Evolutionary conservation across 2,329 filamentous ascomycete genomes (phyloP), one percentile per base, ranked within the genome.

Genomic region (Camillea tinctor): DNA sequence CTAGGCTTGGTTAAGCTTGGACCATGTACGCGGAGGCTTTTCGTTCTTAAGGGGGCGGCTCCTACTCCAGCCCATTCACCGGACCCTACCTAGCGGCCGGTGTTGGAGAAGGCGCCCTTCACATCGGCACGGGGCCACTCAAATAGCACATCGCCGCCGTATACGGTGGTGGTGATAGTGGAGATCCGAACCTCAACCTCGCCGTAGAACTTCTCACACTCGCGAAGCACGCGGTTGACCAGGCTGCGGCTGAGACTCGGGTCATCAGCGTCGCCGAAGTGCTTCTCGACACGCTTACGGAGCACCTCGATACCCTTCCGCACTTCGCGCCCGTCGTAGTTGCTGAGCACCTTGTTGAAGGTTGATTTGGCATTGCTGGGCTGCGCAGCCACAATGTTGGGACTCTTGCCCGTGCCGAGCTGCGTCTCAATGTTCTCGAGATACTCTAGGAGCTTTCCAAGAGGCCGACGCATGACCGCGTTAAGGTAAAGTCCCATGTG

Each of bases 281-380:
- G 94, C 79, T 98, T 99, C 77, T 98, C 94, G 1, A 98, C 91
- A 54, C 94, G 86, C 79, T 96, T 97, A 70, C 89, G 89, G 66
- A 98, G 81, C 57, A 91, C 85, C 70, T 97, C 92, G 67, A 97
- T 89, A n/a, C 94, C 93, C 72, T 93, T 93, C 65, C 90, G 86
- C 50, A 97, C 85, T 75, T 97, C 93, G 73, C 91, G 93, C 20
- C 82, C 81, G 74, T 98, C 94, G 74, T 95, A 91, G 51, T 84
- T 83, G 58, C 89, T 84, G 36, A 97, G 81, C 3, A 97, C 79
- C 77, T 97, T 97, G 81, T 93, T 94, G 73, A 95, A 96, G 3
- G 90, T 87, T 4, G 83, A 81, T 72, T 92, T 92, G 24, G 88
- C 90, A 77, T 97, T 95, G 66, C 90, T 93, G 2, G 92, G 89